phyloP scores from a whole-genome alignment of 331 rosid species.

The Stylosanthes scabra region DNA sequence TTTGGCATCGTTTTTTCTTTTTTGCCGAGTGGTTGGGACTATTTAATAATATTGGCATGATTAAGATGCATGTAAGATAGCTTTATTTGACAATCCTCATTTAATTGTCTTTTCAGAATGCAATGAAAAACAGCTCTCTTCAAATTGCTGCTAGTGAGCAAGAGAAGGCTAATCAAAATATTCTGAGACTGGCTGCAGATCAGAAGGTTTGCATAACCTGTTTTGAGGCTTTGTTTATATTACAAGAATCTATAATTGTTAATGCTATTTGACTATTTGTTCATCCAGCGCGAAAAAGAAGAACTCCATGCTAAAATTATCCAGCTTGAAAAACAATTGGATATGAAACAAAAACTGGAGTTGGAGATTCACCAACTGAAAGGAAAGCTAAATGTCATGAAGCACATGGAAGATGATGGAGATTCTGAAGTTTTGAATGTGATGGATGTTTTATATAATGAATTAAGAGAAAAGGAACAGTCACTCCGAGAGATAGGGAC shows the following conservation, averaged over 20 bases:
- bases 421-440: conserved; percentile 79
- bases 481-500: conserved; percentile 70
- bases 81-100: conserved; percentile 36
- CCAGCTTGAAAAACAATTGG: conserved; percentile 78
- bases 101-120: conserved; percentile 59
- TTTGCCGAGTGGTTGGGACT: conserved; percentile 25
- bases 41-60: conserved; percentile 19
- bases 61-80: conserved; percentile 26
- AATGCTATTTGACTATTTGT: conserved; percentile 43
- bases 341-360: conserved; percentile 84
- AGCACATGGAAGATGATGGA: conserved; percentile 82
- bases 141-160: conserved; percentile 90
- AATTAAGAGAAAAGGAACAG: conserved; percentile 85
- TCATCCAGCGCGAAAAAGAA: conserved; percentile 86
- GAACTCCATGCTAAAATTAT: conserved; percentile 78
- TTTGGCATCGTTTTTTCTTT: conserved; percentile 33
- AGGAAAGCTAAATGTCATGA: conserved; percentile 79
- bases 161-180: conserved; percentile 72
- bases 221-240: conserved; percentile 33
- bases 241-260: conserved; percentile 26
- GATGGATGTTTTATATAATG: conserved; percentile 65
- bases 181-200: conserved; percentile 89
- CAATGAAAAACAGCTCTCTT: conserved; percentile 68
- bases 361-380: conserved; percentile 88
- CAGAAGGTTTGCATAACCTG: conserved; percentile 77